Base-by-base conservation (phyloP, 1,284 basidiomycete species). In the Melampsora americana region DNA sequence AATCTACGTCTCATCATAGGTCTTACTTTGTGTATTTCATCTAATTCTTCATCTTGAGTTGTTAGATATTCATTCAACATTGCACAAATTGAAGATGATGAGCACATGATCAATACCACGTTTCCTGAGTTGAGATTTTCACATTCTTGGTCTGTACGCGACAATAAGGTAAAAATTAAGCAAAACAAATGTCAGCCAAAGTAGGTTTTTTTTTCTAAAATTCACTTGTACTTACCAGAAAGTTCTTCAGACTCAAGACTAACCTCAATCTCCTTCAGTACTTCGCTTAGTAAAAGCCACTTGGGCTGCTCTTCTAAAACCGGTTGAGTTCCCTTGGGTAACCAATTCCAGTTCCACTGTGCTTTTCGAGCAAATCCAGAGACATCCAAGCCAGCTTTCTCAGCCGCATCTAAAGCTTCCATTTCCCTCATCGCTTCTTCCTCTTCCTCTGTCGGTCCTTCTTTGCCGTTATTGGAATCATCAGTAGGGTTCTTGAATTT, bases 221-320 rank as follows among this genome's bases (percentile, higher is more conserved):
- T 59, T 1, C 28, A 64, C 28, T n/a, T 32, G 2, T 26, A 44
- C n/a, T 28, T 26, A 53, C 75, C 78, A 56, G n/a, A 78, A 79
- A 66, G 65, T 79, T 79, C 56, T 5, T 66, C 66, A 26, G 60
- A 39, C 7, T 87, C 79, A 68, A 94, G 91, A 79, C 94, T 92
- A 78, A 90, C 89, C 83, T 99, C 96, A 5, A 95, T 91, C 84
- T 99, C 96, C 78, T 93, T 87, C 66, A 99, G 82, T 0, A 96
- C 87, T 16, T 94, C 92, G 0, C 89, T 88, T 3, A 99, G 84
- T 3, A 97, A 83, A 69, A 87, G 87, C 95, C 96, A 99, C 82
- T 99, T 99, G 0, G 95, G 95, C 53, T 92, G 87, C 82, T 97
- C 95, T 82, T 99, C 95, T 23, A 99, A 85, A 0, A 94, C 88